Conservation (phyloP, 148 eudicot species). For the Linanthus parryae region DNA sequence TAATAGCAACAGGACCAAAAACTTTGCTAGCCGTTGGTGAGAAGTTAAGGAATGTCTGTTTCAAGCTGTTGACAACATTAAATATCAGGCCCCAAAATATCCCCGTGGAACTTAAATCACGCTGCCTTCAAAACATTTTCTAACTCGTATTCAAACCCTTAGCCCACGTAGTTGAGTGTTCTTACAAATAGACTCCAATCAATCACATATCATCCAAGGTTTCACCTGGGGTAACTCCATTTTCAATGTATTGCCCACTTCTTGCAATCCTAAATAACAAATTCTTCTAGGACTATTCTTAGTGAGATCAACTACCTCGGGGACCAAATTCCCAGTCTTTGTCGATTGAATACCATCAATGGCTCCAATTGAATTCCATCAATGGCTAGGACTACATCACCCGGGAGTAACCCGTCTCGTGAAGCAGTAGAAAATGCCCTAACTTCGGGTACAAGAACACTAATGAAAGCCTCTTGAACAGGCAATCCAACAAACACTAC, state of each 20-base stretch:
- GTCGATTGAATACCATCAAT: no score
- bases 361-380: slow-evolving; percentile 49
- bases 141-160: no score
- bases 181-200: slow-evolving; percentile 88
- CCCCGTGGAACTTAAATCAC: slow-evolving; percentile 61
- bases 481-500: slow-evolving; percentile 87
- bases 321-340: slow-evolving; percentile 43
- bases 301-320: slow-evolving; percentile 69
- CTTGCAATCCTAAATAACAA: slow-evolving; percentile 62
- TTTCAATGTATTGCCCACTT: slow-evolving; percentile 36
- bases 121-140: no score
- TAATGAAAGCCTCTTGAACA: slow-evolving; percentile 83
- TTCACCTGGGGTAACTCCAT: slow-evolving; percentile 73
- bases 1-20: slow-evolving; percentile 93
- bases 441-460: slow-evolving; percentile 92
- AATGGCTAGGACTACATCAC: slow-evolving; percentile 70
- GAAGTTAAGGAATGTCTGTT: slow-evolving; percentile 82
- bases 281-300: slow-evolving; percentile 55
- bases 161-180: no score
- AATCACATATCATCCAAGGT: slow-evolving; percentile 78
- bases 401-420: slow-evolving; percentile 74
- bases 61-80: slow-evolving; percentile 79
- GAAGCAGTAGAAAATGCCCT: slow-evolving; percentile 78
- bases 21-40: slow-evolving; percentile 82
- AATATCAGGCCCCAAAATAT: slow-evolving; percentile 68